These are phyloP conservation scores for Serendipita sp. DNA, from an alignment of 768 basidiomycete genomes.

Conservation along the genomic window DNA sequence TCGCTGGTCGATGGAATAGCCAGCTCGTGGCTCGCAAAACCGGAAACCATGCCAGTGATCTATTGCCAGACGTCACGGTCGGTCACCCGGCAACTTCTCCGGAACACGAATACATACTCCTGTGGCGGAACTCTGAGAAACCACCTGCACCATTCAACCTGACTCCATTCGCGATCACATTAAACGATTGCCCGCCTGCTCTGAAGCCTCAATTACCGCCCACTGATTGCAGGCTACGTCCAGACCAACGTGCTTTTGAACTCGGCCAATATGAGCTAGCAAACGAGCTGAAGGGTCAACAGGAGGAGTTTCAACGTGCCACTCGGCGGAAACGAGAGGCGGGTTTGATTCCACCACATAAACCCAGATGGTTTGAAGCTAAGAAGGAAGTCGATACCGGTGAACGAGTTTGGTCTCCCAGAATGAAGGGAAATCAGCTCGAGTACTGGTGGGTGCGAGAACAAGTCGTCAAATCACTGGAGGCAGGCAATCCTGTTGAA, in stretches of 20 bases:
- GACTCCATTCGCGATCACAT: slow-evolving; percentile 82
- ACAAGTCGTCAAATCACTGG: slow-evolving; percentile 31
- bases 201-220: slow-evolving; percentile 62
- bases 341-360: slow-evolving; percentile 53
- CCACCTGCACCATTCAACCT: slow-evolving; percentile 78
- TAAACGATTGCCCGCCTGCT: slow-evolving; percentile 75
- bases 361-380: slow-evolving; percentile 75
- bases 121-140: slow-evolving; percentile 90
- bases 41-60: slow-evolving; percentile 32
- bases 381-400: slow-evolving; percentile 78
- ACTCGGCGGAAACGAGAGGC: slow-evolving; percentile 63
- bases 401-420: slow-evolving; percentile 75
- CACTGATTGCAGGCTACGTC: slow-evolving; percentile 83
- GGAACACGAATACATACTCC: slow-evolving; percentile 58
- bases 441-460: slow-evolving; percentile 82
- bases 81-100: slow-evolving; percentile 27
- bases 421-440: slow-evolving; percentile 32
- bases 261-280: slow-evolving; percentile 70
- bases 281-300: slow-evolving; percentile 59
- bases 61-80: slow-evolving; percentile 59
- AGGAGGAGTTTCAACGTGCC: slow-evolving; percentile 70
- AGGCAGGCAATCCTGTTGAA: slow-evolving; percentile 20
- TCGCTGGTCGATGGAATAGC: slow-evolving; percentile 90
- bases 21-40: slow-evolving; percentile 78
- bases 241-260: slow-evolving; percentile 93